A percentile compares a stretch with the other conserved stretches of the same genome.
phyloP scores from a whole-genome alignment of 768 basidiomycete species.

The Amanita exitialis region DNA sequence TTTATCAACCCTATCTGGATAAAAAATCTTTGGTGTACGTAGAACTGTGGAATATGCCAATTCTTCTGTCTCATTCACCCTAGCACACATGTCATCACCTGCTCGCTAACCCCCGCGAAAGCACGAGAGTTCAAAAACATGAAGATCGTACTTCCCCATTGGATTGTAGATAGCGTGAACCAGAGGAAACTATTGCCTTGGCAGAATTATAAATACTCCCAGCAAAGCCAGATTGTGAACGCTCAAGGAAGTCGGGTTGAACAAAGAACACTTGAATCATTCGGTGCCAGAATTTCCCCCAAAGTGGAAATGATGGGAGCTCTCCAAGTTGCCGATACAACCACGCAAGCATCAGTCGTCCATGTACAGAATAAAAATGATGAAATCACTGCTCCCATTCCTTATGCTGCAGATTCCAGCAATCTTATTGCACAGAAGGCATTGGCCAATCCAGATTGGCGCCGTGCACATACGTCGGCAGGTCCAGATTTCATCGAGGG shows the following conservation, averaged over 20 bases:
- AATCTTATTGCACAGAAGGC: conserved; percentile 69
- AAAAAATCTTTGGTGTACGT: conserved; percentile 66
- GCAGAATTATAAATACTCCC: conserved; percentile 58
- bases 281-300: background rate
- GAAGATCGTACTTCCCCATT: conserved; percentile 85
- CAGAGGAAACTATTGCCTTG: conserved; percentile 66
- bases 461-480: conserved; percentile 76
- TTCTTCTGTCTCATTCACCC: background rate
- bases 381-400: conserved; percentile 35
- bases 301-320: background rate
- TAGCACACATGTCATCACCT: conserved; percentile 89
- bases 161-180: conserved; percentile 78
- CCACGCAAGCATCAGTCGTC: background rate
- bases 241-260: conserved; percentile 36
- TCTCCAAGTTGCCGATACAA: conserved; percentile 14
- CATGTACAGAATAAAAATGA: conserved; percentile 11
- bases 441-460: conserved; percentile 82
- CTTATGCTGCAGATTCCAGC: conserved; percentile 62
- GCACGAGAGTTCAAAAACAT: conserved; percentile 80
- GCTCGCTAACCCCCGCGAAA: conserved; percentile 84
- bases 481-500: conserved; percentile 82
- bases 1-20: conserved; percentile 77
- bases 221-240: conserved; percentile 33
- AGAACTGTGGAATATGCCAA: background rate
- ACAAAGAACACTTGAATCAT: conserved; percentile 22